Conservation (phyloP, 805 yeast species). For the Yamadazyma insecticola region DNA sequence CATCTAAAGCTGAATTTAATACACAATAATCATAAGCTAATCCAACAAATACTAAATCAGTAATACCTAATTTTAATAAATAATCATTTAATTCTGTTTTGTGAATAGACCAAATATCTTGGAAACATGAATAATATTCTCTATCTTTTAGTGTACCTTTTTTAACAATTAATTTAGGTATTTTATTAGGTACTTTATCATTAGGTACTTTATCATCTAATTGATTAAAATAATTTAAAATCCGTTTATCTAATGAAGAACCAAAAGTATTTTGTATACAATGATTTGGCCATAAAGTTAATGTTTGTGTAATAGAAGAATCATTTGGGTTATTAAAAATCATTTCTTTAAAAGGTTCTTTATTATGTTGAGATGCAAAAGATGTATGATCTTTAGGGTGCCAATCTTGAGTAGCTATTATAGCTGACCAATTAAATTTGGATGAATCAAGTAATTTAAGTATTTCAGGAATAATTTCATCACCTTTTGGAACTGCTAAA, state of each 20-base stretch:
- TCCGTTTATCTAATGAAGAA: conserved; percentile 51
- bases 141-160: conserved; percentile 72
- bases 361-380: conserved; percentile 66
- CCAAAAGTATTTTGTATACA: conserved; percentile 75
- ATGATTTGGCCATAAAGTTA: conserved; percentile 86
- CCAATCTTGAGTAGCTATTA: conserved; percentile 83
- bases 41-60: conserved; percentile 71
- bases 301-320: conserved; percentile 21
- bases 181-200: conserved; percentile 23
- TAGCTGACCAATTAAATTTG: conserved; percentile 51
- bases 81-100: conserved; percentile 58
- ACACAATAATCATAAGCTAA: conserved; percentile 89
- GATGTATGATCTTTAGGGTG: conserved; percentile 78
- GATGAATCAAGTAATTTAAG: conserved; percentile 35
- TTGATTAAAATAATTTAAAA: conserved; percentile 32
- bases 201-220: conserved; percentile 26
- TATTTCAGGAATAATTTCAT: conserved; percentile 51
- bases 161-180: conserved; percentile 39
- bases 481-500: conserved; percentile 66
- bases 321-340: conserved; percentile 48
- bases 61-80: conserved; percentile 44
- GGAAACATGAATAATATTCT: conserved; percentile 85
- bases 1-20: conserved; percentile 67
- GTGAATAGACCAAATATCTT: conserved; percentile 71
- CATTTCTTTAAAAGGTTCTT: conserved; percentile 47